Evolutionary conservation across 176 grass and related monocot genomes (phyloP).

Genomic region (Canna indica): DNA sequence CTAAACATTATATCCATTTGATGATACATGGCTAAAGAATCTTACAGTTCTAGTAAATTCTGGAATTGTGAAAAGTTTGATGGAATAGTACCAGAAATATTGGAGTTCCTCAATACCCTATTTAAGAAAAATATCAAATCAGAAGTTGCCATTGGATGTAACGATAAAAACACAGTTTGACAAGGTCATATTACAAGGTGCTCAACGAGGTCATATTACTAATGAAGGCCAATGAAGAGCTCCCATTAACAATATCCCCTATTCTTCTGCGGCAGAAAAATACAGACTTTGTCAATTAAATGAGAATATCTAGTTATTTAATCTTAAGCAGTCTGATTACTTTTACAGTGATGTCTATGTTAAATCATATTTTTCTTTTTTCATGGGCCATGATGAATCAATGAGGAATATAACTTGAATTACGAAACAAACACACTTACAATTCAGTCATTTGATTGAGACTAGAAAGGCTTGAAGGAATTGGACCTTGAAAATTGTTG

Average conservation of each 20-base stretch:
- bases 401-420: background rate
- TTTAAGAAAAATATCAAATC: background rate
- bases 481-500: slow-evolving; percentile 69
- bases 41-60: slow-evolving; percentile 35
- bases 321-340: background rate
- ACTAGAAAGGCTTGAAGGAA: slow-evolving; percentile 55
- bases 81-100: slow-evolving; percentile 58
- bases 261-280: slow-evolving; percentile 27
- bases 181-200: slow-evolving; percentile 28
- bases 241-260: slow-evolving; percentile 68
- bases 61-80: slow-evolving; percentile 45
- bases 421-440: slow-evolving; percentile 31
- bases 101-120: slow-evolving; percentile 75
- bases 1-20: background rate
- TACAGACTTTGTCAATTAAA: background rate
- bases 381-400: too few species aligned
- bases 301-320: background rate
- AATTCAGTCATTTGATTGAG: slow-evolving; percentile 36
- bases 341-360: background rate
- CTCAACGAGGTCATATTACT: slow-evolving; percentile 52
- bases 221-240: slow-evolving; percentile 56
- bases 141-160: background rate
- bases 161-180: background rate
- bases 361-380: too few species aligned
- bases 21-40: slow-evolving; percentile 4